A percentile compares a stretch with the other conserved stretches of the same genome.
Conservation (phyloP, 768 basidiomycete species). For the Trichaptum fuscoviolaceum region DNA sequence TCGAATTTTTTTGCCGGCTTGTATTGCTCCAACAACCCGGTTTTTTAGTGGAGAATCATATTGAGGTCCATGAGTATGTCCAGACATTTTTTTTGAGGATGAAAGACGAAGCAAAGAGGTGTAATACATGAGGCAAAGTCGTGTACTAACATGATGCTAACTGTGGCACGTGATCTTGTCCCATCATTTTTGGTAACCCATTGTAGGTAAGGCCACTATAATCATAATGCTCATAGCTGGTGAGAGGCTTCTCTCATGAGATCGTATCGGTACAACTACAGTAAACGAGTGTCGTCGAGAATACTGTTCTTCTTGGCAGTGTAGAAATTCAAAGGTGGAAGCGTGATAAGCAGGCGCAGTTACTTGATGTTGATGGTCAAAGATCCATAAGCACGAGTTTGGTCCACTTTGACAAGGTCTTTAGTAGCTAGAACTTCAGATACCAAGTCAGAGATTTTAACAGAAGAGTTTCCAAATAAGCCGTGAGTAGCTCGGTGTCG, state of each 20-base stretch:
- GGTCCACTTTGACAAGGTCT: slow-evolving; percentile 55
- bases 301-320: neutral
- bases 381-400: slow-evolving; percentile 53
- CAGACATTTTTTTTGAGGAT: no score
- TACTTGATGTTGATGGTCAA: slow-evolving; percentile 39
- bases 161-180: no score
- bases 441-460: slow-evolving; percentile 4
- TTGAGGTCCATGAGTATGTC: no score
- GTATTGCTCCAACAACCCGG: no score
- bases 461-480: neutral
- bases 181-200: no score
- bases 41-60: no score
- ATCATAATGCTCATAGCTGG: neutral
- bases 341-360: slow-evolving; percentile 3
- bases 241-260: neutral
- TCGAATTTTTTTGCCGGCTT: no score
- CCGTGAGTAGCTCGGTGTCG: neutral
- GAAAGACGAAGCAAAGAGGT: no score
- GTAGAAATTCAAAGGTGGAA: neutral
- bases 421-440: slow-evolving; percentile 73
- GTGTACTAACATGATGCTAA: no score
- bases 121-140: no score
- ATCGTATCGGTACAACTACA: neutral
- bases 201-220: neutral
- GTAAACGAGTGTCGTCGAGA: neutral